Conservation (phyloP, 345 rosid species). For the Eucalyptus albens region DNA sequence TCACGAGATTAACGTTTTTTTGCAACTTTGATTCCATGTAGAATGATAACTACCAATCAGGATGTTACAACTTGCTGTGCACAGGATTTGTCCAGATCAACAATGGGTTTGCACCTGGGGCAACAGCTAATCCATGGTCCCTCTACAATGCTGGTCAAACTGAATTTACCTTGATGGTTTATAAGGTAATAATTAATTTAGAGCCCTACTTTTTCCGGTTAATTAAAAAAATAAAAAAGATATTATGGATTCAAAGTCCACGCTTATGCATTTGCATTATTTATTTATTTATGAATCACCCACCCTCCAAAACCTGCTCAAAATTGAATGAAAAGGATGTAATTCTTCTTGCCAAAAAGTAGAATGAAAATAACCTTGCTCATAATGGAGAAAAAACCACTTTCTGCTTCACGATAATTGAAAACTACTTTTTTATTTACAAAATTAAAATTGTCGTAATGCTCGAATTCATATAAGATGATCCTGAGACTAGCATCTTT, state of each 20-base stretch:
- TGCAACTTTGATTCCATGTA: not conserved
- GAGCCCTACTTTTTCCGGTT: not conserved
- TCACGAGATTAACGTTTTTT: not conserved
- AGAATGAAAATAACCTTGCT: not conserved
- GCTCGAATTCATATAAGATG: not conserved
- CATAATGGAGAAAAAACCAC: not conserved
- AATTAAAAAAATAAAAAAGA: not conserved
- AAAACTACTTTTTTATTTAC: not conserved
- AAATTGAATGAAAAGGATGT: not conserved
- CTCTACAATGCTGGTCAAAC: constrained; percentile 70
- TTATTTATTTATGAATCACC: not conserved
- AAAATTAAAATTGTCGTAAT: not conserved
- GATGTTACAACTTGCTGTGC: constrained; percentile 93
- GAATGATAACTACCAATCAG: constrained; percentile 84
- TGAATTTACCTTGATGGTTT: constrained; percentile 75
- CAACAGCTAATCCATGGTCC: constrained; percentile 30
- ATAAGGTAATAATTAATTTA: constrained; percentile 48
- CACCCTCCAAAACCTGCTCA: not conserved
- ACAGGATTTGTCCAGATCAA: constrained; percentile 92
- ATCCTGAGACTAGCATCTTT: not conserved
- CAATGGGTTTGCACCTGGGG: constrained; percentile 67
- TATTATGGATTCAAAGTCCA: not conserved
- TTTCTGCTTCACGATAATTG: not conserved
- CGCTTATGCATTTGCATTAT: not conserved
- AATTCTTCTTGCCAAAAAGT: not conserved